Base-by-base conservation (phyloP, 192 early-diverging fungal genomes). In the Phycomyces nitens region DNA sequence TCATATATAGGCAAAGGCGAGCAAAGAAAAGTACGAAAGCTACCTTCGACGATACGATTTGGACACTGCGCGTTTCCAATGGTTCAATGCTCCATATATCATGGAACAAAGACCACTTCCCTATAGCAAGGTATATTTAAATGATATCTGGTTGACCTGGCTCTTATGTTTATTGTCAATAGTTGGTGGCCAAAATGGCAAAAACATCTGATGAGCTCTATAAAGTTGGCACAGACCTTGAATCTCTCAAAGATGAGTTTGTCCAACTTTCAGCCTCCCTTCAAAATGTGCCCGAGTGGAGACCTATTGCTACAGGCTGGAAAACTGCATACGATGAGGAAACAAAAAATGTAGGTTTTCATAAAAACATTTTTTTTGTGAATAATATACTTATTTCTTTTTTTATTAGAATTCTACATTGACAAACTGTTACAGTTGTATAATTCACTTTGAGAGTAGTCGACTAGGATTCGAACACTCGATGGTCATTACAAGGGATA, bases 381-480 rank as follows among this genome's bases (percentile, higher is more conserved):
- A 29, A 58, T 14, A 20, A 16, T 18, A 20, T 16, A 27, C 34
- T 29, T 42, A 29, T 12, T n/a, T 58, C 12, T 47, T 2, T 47
- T 47, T 3, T 47, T 47, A 18, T n/a, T 47, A 47, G 44, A 3
- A 47, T 11, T 3, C 57, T 14, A 21, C 38, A 18, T 21, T 58
- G 24, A n/a, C 34, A 18, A 29, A 15, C 22, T 58, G 29, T 58
- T 58, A 58, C 20, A 58, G 9, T 20, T 6, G n/a, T 38, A 21
- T 58, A 5, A 29, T 21, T 41, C 57, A 58, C n/a, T 42, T 58
- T 29, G 57, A 58, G 41, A 42, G 34, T 1, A 29, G 41, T 20
- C 57, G 57, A 34, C 18, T 18, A 21, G 57, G 57, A 34, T 58
- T 41, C 0, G 22, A 21, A 21, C 24, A 21, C 8, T 26, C 57